Conservation (phyloP, 345 rosid genomes). For the Physaria fendleri region DNA sequence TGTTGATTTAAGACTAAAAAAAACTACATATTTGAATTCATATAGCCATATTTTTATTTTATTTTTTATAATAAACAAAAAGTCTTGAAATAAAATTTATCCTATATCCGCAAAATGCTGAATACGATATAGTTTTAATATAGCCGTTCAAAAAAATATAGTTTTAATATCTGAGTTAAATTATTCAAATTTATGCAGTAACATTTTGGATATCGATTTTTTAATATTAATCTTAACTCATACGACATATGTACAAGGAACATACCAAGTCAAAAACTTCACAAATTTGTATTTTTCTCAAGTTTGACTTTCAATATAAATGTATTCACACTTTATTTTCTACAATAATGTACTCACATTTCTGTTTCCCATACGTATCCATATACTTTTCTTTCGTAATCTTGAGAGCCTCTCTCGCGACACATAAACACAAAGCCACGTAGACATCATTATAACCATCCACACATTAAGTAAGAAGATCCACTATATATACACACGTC, state of each 20-base stretch:
- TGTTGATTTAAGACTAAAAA: not conserved
- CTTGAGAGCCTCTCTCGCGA: not conserved
- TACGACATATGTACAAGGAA: not conserved
- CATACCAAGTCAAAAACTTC: not conserved
- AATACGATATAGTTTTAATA: no score
- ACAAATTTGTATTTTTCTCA: not conserved
- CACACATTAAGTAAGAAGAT: not conserved
- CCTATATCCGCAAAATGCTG: no score
- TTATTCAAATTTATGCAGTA: not conserved
- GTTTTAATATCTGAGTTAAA: no score
- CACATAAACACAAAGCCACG: conserved; percentile 17
- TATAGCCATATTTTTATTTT: no score
- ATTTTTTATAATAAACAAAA: no score
- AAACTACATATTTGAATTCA: not conserved
- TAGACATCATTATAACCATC: conserved; percentile 2
- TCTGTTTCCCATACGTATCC: not conserved
- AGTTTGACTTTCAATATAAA: not conserved
- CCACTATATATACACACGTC: not conserved
- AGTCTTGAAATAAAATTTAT: no score
- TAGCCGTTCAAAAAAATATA: no score
- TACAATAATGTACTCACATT: not conserved
- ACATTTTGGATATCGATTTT: not conserved
- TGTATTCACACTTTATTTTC: conserved; percentile 3
- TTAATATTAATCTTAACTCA: not conserved
- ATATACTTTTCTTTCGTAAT: conserved; percentile 5